These are phyloP conservation scores for Filobasidium uniguttulatum DNA, from an alignment of 1,284 basidiomycete genomes.

Conservation along the genomic window DNA sequence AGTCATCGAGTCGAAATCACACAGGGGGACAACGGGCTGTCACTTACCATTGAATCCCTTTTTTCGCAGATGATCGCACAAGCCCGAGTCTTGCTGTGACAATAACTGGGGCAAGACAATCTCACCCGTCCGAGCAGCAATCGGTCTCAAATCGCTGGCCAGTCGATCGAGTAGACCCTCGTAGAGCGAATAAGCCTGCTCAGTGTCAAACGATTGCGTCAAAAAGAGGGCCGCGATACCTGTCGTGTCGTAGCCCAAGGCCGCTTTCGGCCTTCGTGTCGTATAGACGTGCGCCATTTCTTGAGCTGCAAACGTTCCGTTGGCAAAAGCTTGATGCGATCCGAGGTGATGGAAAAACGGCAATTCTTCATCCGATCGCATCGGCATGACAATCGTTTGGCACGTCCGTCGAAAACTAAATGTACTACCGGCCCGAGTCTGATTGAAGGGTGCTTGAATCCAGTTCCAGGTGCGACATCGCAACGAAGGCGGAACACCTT, in stretches of 20 bases:
- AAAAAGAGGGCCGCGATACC: constrained; percentile 5
- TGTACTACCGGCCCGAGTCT: too few species aligned
- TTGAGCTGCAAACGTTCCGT: not conserved
- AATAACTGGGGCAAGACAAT: constrained; percentile 1
- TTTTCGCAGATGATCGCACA: not conserved
- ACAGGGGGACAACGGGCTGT: too few species aligned
- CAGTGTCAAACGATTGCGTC: constrained; percentile 2
- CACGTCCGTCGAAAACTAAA: too few species aligned
- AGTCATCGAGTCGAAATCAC: too few species aligned
- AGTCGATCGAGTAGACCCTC: constrained; percentile 1
- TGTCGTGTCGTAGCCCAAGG: not conserved
- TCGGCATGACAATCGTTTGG: not conserved
- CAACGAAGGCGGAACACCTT: not conserved
- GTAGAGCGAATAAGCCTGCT: constrained; percentile 7
- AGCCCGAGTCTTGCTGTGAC: not conserved
- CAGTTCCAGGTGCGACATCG: constrained; percentile 3
- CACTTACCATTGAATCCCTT: not conserved
- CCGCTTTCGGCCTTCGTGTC: not conserved
- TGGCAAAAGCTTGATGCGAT: constrained; percentile 1
- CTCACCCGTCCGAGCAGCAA: not conserved
- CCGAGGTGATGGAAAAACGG: not conserved
- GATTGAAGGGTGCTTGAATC: not conserved
- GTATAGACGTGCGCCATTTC: constrained; percentile 6
- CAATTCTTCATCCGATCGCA: not conserved
- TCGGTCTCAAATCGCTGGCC: not conserved